These are phyloP conservation scores for Heracleum sosnowskyi DNA, from an alignment of 129 eudicot species.

Conservation along the genomic window DNA sequence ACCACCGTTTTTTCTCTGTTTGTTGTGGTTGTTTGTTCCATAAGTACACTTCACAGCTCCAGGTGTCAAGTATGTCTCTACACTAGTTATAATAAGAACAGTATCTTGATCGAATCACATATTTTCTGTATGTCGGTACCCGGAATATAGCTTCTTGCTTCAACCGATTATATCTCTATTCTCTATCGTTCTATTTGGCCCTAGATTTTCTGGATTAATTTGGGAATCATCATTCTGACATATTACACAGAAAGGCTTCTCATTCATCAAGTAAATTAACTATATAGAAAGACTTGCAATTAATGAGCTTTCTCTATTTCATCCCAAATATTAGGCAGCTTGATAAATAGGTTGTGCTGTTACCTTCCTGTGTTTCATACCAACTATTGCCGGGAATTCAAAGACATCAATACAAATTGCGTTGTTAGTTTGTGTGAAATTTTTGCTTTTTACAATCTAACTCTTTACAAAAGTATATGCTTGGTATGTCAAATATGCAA, in stretches of 20 bases:
- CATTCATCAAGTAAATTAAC: not conserved
- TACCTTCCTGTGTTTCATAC: not conserved
- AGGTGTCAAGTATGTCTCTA: not conserved
- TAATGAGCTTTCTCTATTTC: not conserved
- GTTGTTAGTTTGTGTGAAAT: not conserved
- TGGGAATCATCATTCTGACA: not conserved
- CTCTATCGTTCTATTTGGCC: not conserved
- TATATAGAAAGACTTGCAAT: not conserved
- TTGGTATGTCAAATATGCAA: not conserved
- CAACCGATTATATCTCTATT: not conserved
- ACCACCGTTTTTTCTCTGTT: not conserved
- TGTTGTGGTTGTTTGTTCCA: not conserved
- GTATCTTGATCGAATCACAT: not conserved
- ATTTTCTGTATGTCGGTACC: not conserved
- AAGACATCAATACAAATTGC: not conserved
- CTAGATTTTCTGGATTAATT: not conserved
- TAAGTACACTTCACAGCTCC: not conserved
- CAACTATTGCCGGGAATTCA: not conserved
- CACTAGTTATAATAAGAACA: not conserved
- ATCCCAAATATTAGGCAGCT: not conserved
- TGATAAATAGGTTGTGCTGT: not conserved
- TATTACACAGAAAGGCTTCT: not conserved
- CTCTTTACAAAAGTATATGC: not conserved
- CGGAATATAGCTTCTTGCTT: not conserved
- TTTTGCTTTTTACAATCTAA: not conserved